Evolutionary conservation across 2,329 filamentous ascomycete species (phyloP).

Genomic region (Chaetomiaceae sp.): DNA sequence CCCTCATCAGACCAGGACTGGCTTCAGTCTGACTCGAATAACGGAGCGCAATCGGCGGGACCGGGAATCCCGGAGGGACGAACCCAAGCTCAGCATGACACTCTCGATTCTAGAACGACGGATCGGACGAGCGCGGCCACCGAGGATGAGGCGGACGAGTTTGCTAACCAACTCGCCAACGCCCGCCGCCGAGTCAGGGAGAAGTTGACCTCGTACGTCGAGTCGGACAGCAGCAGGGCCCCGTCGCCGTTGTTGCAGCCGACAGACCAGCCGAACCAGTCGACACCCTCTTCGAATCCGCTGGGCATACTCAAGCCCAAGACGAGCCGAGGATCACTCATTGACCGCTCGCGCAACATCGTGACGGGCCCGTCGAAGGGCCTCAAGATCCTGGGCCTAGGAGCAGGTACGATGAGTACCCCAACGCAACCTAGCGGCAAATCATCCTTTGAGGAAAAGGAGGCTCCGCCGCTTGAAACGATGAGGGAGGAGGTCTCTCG

Average conservation of each 20-base stretch:
- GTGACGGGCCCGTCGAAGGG: slow-evolving; percentile 48
- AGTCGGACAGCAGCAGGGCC: slow-evolving; percentile 51
- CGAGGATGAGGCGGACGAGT: slow-evolving; percentile 60
- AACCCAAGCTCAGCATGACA: slow-evolving; percentile 4
- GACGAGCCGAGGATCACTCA: slow-evolving; percentile 63
- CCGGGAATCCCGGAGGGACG: slow-evolving; percentile 4
- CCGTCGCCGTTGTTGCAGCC: slow-evolving; percentile 39
- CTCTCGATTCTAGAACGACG: not conserved
- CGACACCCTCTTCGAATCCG: slow-evolving; percentile 18
- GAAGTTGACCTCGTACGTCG: slow-evolving; percentile 64
- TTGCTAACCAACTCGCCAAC: slow-evolving; percentile 67
- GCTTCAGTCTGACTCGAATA: slow-evolving; percentile 20
- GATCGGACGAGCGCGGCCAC: slow-evolving; percentile 30
- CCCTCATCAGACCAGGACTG: slow-evolving; percentile 34
- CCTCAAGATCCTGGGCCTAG: slow-evolving; percentile 59
- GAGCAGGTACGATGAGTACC: slow-evolving; percentile 38
- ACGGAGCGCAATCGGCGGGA: slow-evolving; percentile 9
- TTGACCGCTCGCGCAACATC: slow-evolving; percentile 39
- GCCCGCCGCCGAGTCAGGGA: slow-evolving; percentile 69
- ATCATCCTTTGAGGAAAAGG: slow-evolving; percentile 35
- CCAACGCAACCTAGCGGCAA: slow-evolving; percentile 38
- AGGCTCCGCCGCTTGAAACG: slow-evolving; percentile 22
- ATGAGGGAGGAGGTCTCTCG: slow-evolving; percentile 27
- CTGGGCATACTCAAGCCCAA: slow-evolving; percentile 60
- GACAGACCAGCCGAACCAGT: slow-evolving; percentile 32